Evolutionary conservation across 1,284 basidiomycete genomes (phyloP), one percentile per base, ranked within the genome.

Genomic region (Irpex sp.): DNA sequence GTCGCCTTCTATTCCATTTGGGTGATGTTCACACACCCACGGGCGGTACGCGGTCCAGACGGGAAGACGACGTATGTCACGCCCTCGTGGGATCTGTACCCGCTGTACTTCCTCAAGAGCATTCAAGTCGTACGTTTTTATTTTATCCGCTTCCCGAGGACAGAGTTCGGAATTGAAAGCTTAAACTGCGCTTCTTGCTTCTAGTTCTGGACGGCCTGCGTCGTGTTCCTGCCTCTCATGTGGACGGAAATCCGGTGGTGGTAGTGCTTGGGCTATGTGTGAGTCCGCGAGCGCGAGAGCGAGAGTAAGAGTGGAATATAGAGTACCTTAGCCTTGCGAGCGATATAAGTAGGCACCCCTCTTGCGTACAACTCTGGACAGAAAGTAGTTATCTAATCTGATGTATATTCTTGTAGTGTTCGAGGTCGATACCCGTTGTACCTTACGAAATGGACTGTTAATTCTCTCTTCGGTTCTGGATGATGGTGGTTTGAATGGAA

Each of bases 1-100:
- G 97, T 99, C 66, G 97, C 97, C 0, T 86, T 99, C 67, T 98
- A 97, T 78, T 87, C 90, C 9, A 93, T 97, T 70, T 97, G 88
- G 83, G 80, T 92, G 51, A 82, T 97, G 74, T 94, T 97, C 76
- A 88, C 85, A 4, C 86, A 89, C 65, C 86, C 89, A 49, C 66
- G 63, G 7, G 61, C 62, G 7, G 77, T 76, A 13, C 65, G 74
- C 1, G 61, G 64, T 11, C 64, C 61, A 8, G 66, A 64, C 57
- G 63, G 59, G 13, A 72, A 73, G 39, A 68, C 63, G 43, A 70
- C 71, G 37, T 81, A 82, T 64, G 71, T 75, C 4, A 68, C 77
- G 0, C 83, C 88, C 0, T 71, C 78, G 0, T 65, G 87, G 21
- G 71, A 81, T 57, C 79, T 90, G 67, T 89, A 90, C 69, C 92